Conservation (phyloP, 495 filamentous ascomycete genomes). For the Xylaria sp. region DNA sequence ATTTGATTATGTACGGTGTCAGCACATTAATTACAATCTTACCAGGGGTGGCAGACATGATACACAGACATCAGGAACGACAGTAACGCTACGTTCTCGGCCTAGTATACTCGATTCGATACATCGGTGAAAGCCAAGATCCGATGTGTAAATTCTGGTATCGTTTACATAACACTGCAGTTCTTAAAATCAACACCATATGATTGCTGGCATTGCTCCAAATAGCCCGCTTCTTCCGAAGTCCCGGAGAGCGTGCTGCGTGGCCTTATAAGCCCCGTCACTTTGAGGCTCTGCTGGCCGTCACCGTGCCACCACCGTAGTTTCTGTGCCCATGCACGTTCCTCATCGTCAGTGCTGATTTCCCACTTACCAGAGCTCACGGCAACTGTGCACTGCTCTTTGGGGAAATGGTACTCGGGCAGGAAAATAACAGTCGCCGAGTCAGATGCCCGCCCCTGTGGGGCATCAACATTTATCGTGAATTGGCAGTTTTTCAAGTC, state of each 20-base stretch:
- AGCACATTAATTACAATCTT: neutral
- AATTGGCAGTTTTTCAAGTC: conserved; percentile 80
- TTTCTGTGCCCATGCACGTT: conserved; percentile 70
- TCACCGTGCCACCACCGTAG: conserved; percentile 90
- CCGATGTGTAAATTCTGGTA: neutral
- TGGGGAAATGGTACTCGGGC: conserved; percentile 93
- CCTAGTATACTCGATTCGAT: neutral
- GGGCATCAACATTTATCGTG: conserved; percentile 66
- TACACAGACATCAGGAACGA: neutral
- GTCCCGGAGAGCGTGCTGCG: conserved; percentile 46
- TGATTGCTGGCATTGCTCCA: conserved; percentile 54
- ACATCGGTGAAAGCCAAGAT: neutral
- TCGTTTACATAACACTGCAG: conserved; percentile 52
- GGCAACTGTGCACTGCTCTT: conserved; percentile 67
- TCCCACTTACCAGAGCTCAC: conserved; percentile 90
- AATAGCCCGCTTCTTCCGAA: conserved; percentile 53
- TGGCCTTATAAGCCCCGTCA: conserved; percentile 71
- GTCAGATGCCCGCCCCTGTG: conserved; percentile 58
- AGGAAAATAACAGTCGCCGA: conserved; percentile 84
- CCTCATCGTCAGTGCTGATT: conserved; percentile 72
- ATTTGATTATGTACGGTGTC: conserved; percentile 6
- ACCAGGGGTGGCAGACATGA: neutral
- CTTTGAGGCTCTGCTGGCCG: conserved; percentile 79
- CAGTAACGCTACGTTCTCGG: neutral
- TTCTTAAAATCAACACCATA: conserved; percentile 42